Conservation (phyloP, 192 early-diverging fungal genomes). For the Umbelopsis vinacea region DNA sequence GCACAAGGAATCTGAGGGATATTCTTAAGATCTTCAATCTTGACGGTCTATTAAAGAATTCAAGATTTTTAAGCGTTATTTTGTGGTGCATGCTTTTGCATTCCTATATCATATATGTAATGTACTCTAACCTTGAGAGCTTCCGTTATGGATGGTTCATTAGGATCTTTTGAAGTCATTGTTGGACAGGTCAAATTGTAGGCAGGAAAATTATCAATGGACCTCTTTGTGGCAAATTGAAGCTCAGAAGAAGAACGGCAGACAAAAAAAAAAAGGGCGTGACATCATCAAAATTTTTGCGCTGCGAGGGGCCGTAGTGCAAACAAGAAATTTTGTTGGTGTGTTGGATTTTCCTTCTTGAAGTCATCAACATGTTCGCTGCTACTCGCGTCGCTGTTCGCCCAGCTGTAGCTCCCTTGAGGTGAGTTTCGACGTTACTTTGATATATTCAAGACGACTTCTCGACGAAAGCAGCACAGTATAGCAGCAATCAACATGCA, state of each 20-base stretch:
- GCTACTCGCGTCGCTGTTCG: slow-evolving; percentile 45
- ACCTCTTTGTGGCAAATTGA: background rate
- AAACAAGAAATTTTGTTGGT: slow-evolving; percentile 17
- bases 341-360: slow-evolving; percentile 17
- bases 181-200: background rate
- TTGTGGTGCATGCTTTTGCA: too few relatives aligned
- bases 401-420: slow-evolving; percentile 39
- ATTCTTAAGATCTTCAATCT: slow-evolving; percentile 46
- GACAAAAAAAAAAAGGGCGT: background rate
- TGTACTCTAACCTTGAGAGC: slow-evolving; percentile 24
- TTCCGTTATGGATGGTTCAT: slow-evolving; percentile 23
- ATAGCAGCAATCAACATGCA: background rate
- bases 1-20: slow-evolving; percentile 48
- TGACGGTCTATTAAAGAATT: slow-evolving; percentile 35
- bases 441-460: background rate
- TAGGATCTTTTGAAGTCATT: slow-evolving; percentile 25
- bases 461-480: background rate
- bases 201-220: background rate
- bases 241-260: background rate
- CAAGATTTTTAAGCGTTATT: background rate
- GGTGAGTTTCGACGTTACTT: slow-evolving; percentile 18
- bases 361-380: slow-evolving; percentile 35
- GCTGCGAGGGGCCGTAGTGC: slow-evolving; percentile 23
- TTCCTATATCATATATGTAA: background rate
- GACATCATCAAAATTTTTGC: slow-evolving; percentile 25